These are phyloP conservation scores for Penicillium herquei DNA, from an alignment of 495 filamentous ascomycete species.

Conservation along the genomic window DNA sequence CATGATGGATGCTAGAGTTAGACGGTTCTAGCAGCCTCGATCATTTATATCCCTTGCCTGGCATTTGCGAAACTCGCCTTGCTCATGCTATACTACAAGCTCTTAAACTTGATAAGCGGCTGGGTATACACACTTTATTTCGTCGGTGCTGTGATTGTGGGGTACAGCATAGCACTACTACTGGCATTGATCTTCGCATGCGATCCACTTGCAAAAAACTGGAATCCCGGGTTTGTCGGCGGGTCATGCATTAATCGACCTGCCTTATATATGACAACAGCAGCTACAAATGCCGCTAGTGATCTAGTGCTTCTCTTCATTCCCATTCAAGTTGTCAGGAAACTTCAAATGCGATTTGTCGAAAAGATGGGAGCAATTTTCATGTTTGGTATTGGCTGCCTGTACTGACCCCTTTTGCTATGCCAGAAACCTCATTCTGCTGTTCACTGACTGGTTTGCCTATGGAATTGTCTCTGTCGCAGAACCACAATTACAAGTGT, in stretches of 20 bases:
- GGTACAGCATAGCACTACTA: not conserved
- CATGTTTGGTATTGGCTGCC: slow-evolving; percentile 12
- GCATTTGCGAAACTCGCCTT: slow-evolving; percentile 32
- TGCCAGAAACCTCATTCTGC: not conserved
- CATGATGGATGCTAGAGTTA: not conserved
- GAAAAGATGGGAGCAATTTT: slow-evolving; percentile 20
- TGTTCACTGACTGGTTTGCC: not conserved
- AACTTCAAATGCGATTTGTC: slow-evolving; percentile 13
- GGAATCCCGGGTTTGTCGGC: not conserved
- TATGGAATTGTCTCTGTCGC: not conserved
- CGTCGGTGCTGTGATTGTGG: not conserved
- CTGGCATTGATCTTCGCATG: not conserved
- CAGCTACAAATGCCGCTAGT: not conserved
- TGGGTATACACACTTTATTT: not conserved
- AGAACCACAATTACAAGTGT: not conserved
- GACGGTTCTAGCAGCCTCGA: slow-evolving; percentile 20
- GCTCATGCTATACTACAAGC: slow-evolving; percentile 29
- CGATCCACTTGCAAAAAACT: not conserved
- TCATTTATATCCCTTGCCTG: slow-evolving; percentile 32
- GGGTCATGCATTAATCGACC: not conserved
- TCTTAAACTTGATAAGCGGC: not conserved
- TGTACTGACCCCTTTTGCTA: not conserved
- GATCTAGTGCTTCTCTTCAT: slow-evolving; percentile 23
- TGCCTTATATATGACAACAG: not conserved
- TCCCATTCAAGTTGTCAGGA: slow-evolving; percentile 28